Conservation (phyloP, 2,329 filamentous ascomycete genomes). For the Emydomyces testavorans region DNA sequence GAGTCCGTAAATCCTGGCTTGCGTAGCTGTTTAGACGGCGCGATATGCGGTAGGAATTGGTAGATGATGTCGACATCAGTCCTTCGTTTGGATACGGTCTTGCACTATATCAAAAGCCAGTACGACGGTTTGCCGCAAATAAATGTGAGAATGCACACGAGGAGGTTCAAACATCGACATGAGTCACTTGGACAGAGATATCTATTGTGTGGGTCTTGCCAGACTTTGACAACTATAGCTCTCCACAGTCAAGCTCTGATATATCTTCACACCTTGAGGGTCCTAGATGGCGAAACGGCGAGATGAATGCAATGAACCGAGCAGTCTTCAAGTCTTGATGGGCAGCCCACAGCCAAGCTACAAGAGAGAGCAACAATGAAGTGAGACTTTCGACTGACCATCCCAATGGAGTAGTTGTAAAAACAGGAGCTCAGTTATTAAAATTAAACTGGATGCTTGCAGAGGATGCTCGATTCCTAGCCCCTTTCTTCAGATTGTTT, state of each 20-base stretch:
- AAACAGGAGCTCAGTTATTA: background rate
- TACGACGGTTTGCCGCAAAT: background rate
- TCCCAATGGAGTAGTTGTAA: background rate
- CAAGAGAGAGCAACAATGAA: background rate
- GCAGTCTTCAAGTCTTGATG: background rate
- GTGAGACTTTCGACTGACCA: background rate
- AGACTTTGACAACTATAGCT: background rate
- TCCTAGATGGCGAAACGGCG: background rate
- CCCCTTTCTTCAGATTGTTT: slow-evolving; percentile 6
- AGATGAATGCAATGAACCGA: background rate
- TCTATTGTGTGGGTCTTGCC: background rate
- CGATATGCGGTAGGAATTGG: slow-evolving; percentile 35
- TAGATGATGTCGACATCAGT: slow-evolving; percentile 39
- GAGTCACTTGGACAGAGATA: too few relatives aligned
- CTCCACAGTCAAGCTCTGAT: background rate
- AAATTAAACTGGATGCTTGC: background rate
- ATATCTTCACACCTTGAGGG: background rate
- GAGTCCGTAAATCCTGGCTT: slow-evolving; percentile 33
- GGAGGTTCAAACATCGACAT: background rate
- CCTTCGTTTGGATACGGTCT: background rate
- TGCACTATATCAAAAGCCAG: background rate
- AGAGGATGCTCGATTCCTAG: slow-evolving; percentile 1
- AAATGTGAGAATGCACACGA: background rate
- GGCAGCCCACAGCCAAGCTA: background rate
- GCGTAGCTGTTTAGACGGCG: slow-evolving; percentile 35